Conservation (phyloP, 148 eudicot species). For the Arbutus unedo region DNA sequence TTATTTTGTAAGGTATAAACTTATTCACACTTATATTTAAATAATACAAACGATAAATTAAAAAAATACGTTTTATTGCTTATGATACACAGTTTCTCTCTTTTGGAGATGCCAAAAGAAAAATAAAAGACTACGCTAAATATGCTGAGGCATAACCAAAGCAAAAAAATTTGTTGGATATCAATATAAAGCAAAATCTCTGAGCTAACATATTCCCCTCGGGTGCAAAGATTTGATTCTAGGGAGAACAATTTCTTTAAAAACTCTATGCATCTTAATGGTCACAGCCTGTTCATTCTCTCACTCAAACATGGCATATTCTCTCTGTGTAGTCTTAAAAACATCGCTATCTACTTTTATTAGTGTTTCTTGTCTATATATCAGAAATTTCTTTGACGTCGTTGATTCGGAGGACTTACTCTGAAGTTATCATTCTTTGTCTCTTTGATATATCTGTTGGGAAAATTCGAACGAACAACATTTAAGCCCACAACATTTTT, state of each 20-base stretch:
- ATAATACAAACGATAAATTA: no score
- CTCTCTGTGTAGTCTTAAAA: neutral
- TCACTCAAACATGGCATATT: slow-evolving; percentile 5
- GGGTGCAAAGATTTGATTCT: slow-evolving; percentile 10
- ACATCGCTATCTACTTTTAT: neutral
- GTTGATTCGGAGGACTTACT: neutral
- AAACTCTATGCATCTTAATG: neutral
- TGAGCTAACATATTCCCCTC: neutral
- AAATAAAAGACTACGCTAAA: neutral
- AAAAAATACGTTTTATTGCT: no score
- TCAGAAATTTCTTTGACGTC: neutral
- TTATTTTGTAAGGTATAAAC: no score
- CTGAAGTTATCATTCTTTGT: neutral
- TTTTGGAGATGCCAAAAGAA: neutral
- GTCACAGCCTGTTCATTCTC: neutral
- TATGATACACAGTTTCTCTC: no score
- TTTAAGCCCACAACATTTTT: no score
- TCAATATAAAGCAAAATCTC: neutral
- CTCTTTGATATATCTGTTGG: neutral
- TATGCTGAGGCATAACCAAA: neutral
- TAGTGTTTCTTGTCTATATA: neutral
- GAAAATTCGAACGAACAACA: no score
- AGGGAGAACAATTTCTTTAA: neutral
- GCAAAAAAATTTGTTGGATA: neutral
- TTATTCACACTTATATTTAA: no score